phyloP scores from a whole-genome alignment of 2,329 filamentous ascomycete species.

The Trichoderma gracile region DNA sequence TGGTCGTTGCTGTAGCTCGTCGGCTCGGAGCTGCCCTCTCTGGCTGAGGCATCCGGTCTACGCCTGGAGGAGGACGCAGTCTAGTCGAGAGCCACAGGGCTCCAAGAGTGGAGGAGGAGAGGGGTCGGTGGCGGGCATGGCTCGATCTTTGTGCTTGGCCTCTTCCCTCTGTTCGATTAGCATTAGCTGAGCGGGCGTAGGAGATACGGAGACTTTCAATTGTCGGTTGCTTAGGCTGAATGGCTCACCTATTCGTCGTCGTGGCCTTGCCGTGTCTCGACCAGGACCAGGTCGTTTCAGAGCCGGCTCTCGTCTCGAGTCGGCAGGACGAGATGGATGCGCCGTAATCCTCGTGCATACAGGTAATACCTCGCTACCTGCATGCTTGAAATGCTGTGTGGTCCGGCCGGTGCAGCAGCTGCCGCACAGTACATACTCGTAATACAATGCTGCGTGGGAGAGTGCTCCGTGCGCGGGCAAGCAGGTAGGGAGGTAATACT shows the following conservation, averaged over 20 bases:
- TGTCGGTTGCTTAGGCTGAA: slow-evolving; percentile 25
- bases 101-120: slow-evolving; percentile 19
- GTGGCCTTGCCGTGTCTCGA: slow-evolving; percentile 24
- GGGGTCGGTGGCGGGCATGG: slow-evolving; percentile 26
- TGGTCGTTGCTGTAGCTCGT: neutral
- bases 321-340: slow-evolving; percentile 17
- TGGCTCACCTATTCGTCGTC: slow-evolving; percentile 21
- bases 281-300: slow-evolving; percentile 26
- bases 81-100: slow-evolving; percentile 8
- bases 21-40: slow-evolving; percentile 9
- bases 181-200: slow-evolving; percentile 26
- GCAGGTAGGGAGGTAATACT: neutral
- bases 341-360: slow-evolving; percentile 15
- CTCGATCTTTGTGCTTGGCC: slow-evolving; percentile 5
- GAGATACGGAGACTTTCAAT: slow-evolving; percentile 22
- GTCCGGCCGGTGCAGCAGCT: neutral
- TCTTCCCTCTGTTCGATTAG: neutral
- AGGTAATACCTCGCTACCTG: neutral
- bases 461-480: slow-evolving; percentile 5
- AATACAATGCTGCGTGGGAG: neutral
- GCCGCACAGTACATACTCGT: neutral
- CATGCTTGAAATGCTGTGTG: too few species aligned
- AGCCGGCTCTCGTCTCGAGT: slow-evolving; percentile 19
- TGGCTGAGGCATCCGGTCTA: slow-evolving; percentile 12
- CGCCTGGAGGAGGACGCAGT: neutral